Conservation (phyloP, 2,329 filamentous ascomycete genomes). For the Trichoderma guizhouense region DNA sequence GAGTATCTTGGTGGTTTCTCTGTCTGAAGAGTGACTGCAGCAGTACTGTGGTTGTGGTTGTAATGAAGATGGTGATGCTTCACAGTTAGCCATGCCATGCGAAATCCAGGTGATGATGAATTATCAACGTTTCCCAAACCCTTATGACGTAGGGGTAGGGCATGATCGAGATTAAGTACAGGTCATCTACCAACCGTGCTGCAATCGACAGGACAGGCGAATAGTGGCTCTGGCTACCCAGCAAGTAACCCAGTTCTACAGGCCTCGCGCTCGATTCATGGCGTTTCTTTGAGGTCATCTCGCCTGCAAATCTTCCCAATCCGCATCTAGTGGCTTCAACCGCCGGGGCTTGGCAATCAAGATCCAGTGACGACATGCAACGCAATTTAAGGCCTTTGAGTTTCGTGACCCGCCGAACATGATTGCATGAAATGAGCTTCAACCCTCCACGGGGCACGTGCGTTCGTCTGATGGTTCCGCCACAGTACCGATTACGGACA, state of each 20-base stretch:
- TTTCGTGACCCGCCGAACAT: neutral
- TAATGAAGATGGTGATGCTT: neutral
- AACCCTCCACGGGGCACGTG: neutral
- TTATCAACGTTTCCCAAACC: neutral
- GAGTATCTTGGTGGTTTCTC: neutral
- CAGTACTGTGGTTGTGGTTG: neutral
- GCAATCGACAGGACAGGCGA: neutral
- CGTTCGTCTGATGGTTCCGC: neutral
- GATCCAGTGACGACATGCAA: neutral
- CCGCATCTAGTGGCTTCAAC: neutral
- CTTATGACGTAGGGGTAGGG: slow-evolving; percentile 5
- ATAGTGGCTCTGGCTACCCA: neutral
- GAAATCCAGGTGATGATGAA: neutral
- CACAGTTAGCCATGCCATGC: neutral
- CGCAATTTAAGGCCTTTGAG: neutral
- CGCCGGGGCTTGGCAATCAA: neutral
- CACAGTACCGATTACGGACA: neutral
- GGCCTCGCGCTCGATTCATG: neutral
- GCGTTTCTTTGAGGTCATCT: slow-evolving; percentile 1
- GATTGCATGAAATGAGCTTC: neutral
- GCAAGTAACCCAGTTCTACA: neutral
- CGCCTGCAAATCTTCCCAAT: neutral
- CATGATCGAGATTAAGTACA: neutral
- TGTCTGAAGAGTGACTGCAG: neutral
- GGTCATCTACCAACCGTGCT: neutral